Evolutionary conservation across 148 eudicot genomes (phyloP), one percentile per base, ranked within the genome.

Genomic region (Rhododendron henanense): DNA sequence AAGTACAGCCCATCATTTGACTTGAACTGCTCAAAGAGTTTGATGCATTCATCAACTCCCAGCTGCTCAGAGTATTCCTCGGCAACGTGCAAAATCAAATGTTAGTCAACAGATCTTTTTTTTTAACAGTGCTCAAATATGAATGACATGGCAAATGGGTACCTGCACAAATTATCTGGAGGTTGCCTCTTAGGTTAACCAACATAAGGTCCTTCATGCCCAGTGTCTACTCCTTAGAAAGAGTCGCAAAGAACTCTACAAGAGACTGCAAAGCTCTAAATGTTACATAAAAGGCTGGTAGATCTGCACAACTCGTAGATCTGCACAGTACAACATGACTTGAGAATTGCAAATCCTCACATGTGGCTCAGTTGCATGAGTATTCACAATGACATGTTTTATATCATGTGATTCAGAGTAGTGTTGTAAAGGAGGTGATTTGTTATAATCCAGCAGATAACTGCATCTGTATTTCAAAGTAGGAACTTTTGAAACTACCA

Each of bases 361-460:
- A 96, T 96, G 98, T 59, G 99, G 99, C 92, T 96, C 99, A 88
- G 95, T 94, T 5, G 98, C 99, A 92, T 96, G 99, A 74, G 98
- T 96, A 87, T 96, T 96, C 87, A 96, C 97, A 83, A 96, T 92
- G 86, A 96, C 95, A 89, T 98, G 98, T 88, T 96, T 96, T 86
- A 96, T 90, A 87, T 96, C 99, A 5, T 96, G 96, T 86, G 94
- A 87, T 86, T 94, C 96, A 45, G 90, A 75, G 84, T 95, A 96
- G 86, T 96, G 99, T 97, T 96, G 96, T 90, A 91, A 76, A 76
- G 23, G 25, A 50, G 53, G 76, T 65, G 80, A 82, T 86, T 33
- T 23, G 16, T 61, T 77, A 83, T 53, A 89, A 47, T 9, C 45
- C 75, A 63, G 37, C 0, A 33, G n/a, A 31, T 5, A 85, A 57